Percentiles rank a stretch among this genome's conserved stretches.
Conservation (phyloP, 148 eudicot species). For the Chenopodium suecicum region DNA sequence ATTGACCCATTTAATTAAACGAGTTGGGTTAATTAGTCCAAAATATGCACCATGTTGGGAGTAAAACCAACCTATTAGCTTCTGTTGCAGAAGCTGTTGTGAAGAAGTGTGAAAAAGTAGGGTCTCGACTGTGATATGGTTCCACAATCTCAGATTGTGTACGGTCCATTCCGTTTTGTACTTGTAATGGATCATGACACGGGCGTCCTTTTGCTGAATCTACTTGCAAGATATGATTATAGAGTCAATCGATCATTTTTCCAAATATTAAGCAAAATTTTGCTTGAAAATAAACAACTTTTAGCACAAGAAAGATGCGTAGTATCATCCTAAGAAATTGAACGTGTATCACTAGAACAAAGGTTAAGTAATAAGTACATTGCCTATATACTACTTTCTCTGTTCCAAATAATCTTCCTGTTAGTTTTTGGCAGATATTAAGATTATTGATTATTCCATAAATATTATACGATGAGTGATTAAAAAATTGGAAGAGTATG, state of each 20-base stretch:
- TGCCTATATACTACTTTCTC: neutral
- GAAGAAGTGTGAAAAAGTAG: slow-evolving; percentile 39
- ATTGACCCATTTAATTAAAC: too few species aligned
- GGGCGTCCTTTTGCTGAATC: slow-evolving; percentile 11
- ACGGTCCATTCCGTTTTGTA: slow-evolving; percentile 19
- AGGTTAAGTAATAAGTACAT: too few species aligned
- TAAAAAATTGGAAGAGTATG: neutral
- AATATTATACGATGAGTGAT: too few species aligned
- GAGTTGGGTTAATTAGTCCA: too few species aligned
- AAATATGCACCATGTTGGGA: neutral
- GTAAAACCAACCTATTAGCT: slow-evolving; percentile 28
- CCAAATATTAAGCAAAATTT: neutral
- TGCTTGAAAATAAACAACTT: neutral
- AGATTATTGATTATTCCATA: too few species aligned
- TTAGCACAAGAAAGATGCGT: neutral
- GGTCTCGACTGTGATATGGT: slow-evolving; percentile 36
- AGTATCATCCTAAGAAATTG: neutral
- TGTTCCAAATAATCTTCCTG: neutral
- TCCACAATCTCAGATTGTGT: slow-evolving; percentile 5
- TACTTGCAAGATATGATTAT: neutral
- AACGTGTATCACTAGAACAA: neutral
- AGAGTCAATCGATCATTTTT: neutral
- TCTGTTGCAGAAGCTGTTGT: neutral
- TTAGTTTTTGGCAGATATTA: neutral
- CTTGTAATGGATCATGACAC: slow-evolving; percentile 1